These are phyloP conservation scores for Endotrypanum monterogeii DNA, from an alignment of 208 protist species.

Conservation along the genomic window DNA sequence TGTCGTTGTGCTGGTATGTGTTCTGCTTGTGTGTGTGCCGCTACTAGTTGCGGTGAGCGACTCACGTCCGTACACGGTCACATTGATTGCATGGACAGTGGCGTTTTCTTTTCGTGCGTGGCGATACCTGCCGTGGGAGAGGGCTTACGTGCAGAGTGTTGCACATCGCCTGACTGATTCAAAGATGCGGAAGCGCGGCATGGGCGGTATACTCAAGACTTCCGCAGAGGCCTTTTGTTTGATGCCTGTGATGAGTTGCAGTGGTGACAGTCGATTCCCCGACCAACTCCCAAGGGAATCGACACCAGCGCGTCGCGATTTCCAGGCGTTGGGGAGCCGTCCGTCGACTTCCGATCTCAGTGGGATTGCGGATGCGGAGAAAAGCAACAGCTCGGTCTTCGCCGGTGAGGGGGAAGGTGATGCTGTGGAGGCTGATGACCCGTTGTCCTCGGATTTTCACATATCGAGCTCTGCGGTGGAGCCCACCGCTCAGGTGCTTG, in stretches of 20 bases:
- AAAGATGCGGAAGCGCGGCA: slow-evolving; percentile 14
- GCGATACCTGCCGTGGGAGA: slow-evolving; percentile 24
- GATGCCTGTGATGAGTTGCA: not conserved
- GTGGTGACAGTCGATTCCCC: not conserved
- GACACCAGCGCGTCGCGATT: not conserved
- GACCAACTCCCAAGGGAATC: not conserved
- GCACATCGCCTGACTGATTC: slow-evolving; percentile 20
- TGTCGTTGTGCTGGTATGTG: not conserved
- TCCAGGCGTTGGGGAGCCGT: not conserved
- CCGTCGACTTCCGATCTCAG: not conserved
- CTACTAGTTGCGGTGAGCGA: slow-evolving; percentile 17
- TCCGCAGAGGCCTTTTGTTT: not conserved
- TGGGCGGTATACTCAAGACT: slow-evolving; percentile 13
- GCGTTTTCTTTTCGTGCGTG: slow-evolving; percentile 24
- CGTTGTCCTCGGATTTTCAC: not conserved
- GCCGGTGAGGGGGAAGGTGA: not conserved
- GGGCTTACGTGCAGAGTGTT: slow-evolving; percentile 1
- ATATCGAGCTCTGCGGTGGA: slow-evolving; percentile 15
- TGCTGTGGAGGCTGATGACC: not conserved
- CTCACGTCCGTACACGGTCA: slow-evolving; percentile 20
- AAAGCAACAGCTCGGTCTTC: not conserved
- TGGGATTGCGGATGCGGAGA: not conserved
- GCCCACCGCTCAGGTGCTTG: slow-evolving; percentile 24
- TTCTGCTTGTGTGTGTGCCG: slow-evolving; percentile 23
- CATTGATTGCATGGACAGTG: slow-evolving; percentile 18